Evolutionary conservation across 345 rosid genomes (phyloP), one percentile per base, ranked within the genome.

Genomic region (Abelmoschus esculentus): DNA sequence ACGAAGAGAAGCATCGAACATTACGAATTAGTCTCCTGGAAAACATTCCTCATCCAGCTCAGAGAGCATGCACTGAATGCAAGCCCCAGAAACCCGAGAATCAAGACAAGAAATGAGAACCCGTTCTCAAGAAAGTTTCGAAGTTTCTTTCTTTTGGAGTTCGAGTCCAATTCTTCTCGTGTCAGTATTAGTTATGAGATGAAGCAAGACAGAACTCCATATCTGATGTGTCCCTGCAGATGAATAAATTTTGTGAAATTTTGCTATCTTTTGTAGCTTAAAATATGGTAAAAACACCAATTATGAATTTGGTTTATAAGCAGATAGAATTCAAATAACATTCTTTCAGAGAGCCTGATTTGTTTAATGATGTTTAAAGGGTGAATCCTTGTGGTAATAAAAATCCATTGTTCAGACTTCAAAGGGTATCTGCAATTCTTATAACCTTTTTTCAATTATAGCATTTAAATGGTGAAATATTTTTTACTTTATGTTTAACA

Each of bases 1-100:
- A 90, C 2, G 89, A 90, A 28, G 98, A 82, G 73, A 83, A 85
- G 67, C 84, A 74, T 61, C 87, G 84, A 78, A 79, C 93, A 6
- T 59, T 83, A 73, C 86, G 96, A 42, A 80, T 96, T 7, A 82
- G 75, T 65, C 62, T 89, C 2, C 75, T 75, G 0, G 89, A 82
- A 76, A 77, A 54, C 55, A 53, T 68, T 53, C 70, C 83, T 9
- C 66, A 86, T 70, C 79, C 77, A 0, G 78, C 74, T 67, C 72
- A 84, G n/a, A 66, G 68, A 6, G 71, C 85, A 28, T 70, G 83
- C 77, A 79, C 80, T 2, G 69, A 61, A 8, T 77, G 78, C 72
- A 66, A 54, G 49, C 75, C 82, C 52, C 72, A 75, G 7, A 47
- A 70, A 77, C 74, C 77, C 50, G 68, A 74, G 64, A 66, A 72